phyloP scores from a whole-genome alignment of 106 monocot genomes.

The Acorus calamus region DNA sequence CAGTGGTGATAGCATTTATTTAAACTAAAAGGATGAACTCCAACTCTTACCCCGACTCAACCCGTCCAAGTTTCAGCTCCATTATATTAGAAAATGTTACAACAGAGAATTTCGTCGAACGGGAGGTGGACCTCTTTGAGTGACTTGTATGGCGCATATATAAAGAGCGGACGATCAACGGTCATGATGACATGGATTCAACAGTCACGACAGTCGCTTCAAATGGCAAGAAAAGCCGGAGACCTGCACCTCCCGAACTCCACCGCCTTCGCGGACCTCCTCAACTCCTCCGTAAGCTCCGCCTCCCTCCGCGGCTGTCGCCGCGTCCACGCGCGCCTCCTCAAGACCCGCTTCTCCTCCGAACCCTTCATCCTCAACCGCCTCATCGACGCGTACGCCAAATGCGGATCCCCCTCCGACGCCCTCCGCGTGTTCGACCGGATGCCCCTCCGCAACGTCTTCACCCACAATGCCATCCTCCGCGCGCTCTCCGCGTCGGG shows the following conservation, averaged over 20 bases:
- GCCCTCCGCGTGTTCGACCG: slow-evolving; percentile 45
- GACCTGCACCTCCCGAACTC: slow-evolving; percentile 27
- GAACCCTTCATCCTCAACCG: slow-evolving; percentile 67
- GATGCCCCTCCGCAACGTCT: slow-evolving; percentile 38
- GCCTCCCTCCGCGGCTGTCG: slow-evolving; percentile 19
- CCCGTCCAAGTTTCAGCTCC: too few relatives aligned
- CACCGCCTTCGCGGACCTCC: slow-evolving; percentile 36
- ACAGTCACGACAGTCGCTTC: too few relatives aligned
- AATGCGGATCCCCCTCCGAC: slow-evolving; percentile 23
- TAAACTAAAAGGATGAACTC: too few relatives aligned
- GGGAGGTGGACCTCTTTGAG: too few relatives aligned
- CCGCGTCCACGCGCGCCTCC: slow-evolving; percentile 36
- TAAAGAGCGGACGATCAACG: too few relatives aligned
- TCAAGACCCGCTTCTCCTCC: slow-evolving; percentile 42
- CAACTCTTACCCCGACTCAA: too few relatives aligned
- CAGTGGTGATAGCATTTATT: too few relatives aligned
- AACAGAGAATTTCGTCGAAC: too few relatives aligned
- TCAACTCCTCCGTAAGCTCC: slow-evolving; percentile 37
- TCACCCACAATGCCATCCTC: slow-evolving; percentile 51
- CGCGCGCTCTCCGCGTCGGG: slow-evolving; percentile 22
- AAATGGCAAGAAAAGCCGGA: too few relatives aligned
- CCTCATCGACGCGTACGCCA: slow-evolving; percentile 53
- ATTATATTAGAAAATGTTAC: too few relatives aligned
- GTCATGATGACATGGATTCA: too few relatives aligned
- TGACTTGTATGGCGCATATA: too few relatives aligned